Evolutionary conservation across 345 rosid genomes (phyloP).

Genomic region (Hibiscus trionum): DNA sequence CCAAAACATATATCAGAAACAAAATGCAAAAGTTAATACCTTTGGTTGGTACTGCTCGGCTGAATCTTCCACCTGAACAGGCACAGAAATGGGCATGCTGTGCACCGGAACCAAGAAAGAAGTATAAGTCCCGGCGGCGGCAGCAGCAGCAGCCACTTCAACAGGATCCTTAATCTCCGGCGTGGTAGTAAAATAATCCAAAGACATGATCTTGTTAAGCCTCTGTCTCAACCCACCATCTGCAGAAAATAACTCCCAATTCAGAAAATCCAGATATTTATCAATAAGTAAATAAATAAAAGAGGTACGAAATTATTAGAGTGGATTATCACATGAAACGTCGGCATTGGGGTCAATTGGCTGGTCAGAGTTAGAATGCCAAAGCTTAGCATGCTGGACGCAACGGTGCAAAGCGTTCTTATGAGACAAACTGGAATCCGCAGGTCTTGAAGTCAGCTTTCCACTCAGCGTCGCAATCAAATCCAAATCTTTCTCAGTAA

Average conservation of each 20-base stretch:
- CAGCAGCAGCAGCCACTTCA: conserved; percentile 74
- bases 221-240: conserved; percentile 72
- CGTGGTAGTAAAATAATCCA: conserved; percentile 66
- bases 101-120: conserved; percentile 53
- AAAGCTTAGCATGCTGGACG: conserved; percentile 61
- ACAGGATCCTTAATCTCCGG: conserved; percentile 87
- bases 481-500: conserved; percentile 79
- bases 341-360: conserved; percentile 45
- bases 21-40: conserved; percentile 25
- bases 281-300: background rate
- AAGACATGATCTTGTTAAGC: conserved; percentile 72
- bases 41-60: conserved; percentile 34
- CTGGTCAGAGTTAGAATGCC: conserved; percentile 66
- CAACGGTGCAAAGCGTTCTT: conserved; percentile 70
- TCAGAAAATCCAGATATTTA: background rate
- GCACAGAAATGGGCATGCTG: conserved; percentile 24
- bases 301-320: no score
- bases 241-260: conserved; percentile 17
- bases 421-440: conserved; percentile 66
- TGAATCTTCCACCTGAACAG: conserved; percentile 38
- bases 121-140: conserved; percentile 47
- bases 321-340: conserved; percentile 47
- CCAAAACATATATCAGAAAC: background rate
- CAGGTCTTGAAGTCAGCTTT: conserved; percentile 63
- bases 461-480: conserved; percentile 56